These are phyloP conservation scores for Clarkia xantiana DNA, from an alignment of 345 rosid species.

Conservation along the genomic window DNA sequence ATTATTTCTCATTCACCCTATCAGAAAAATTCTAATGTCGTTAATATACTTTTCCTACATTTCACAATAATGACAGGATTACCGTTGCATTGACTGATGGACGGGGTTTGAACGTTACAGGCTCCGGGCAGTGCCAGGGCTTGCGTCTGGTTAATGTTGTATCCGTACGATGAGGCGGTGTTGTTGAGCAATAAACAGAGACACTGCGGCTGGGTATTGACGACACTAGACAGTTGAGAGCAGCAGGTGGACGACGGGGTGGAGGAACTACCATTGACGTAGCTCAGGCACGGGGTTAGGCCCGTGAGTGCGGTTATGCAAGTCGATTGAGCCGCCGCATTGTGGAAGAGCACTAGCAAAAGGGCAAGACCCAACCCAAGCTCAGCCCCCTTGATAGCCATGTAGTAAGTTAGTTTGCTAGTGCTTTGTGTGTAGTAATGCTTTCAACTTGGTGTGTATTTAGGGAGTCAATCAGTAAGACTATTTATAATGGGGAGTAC, in stretches of 20 bases:
- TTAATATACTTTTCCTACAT: too few relatives aligned
- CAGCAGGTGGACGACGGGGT: slow-evolving; percentile 43
- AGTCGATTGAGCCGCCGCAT: slow-evolving; percentile 19
- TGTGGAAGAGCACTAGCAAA: slow-evolving; percentile 6
- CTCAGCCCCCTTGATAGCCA: slow-evolving; percentile 1
- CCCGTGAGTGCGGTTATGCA: slow-evolving; percentile 20
- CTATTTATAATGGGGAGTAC: too few relatives aligned
- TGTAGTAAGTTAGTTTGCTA: too few relatives aligned
- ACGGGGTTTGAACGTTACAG: slow-evolving; percentile 24
- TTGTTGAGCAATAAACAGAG: slow-evolving; percentile 30
- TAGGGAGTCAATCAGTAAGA: too few relatives aligned
- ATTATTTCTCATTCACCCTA: too few relatives aligned
- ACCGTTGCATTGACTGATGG: slow-evolving; percentile 23
- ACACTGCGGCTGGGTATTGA: slow-evolving; percentile 32
- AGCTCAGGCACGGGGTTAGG: slow-evolving; percentile 30
- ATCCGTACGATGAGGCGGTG: slow-evolving; percentile 14
- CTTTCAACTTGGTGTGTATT: too few relatives aligned
- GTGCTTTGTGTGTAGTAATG: too few relatives aligned
- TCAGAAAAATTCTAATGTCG: too few relatives aligned
- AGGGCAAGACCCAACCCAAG: neutral
- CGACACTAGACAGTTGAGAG: slow-evolving; percentile 29
- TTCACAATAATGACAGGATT: too few relatives aligned
- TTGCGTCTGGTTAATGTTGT: slow-evolving; percentile 22
- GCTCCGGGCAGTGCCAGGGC: slow-evolving; percentile 24
- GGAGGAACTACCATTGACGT: slow-evolving; percentile 30